Evolutionary conservation across 2,329 filamentous ascomycete genomes (phyloP), one percentile per base, ranked within the genome.

Genomic region (Penicillium digitatum): DNA sequence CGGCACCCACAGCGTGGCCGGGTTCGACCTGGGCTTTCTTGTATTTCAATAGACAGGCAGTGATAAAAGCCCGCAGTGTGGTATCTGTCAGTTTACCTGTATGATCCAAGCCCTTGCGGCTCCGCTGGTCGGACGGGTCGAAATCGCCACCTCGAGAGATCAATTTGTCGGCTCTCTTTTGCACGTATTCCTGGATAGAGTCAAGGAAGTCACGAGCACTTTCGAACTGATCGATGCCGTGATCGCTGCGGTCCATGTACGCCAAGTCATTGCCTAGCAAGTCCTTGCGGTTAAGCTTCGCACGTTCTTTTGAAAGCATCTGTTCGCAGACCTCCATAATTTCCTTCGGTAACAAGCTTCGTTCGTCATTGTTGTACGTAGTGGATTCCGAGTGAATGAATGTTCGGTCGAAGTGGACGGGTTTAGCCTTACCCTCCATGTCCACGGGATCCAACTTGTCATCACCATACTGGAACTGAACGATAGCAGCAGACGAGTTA

Each of bases 391-490:
- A 79, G 69, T 97, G 93, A 18, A 85, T 90, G 80, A 90, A 97
- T 0, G 93, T 96, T 44, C 93, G 86, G 49, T 89, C 85, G 68
- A 97, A 96, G 68, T 96, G 84, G 48, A 99, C 94, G 5, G 94
- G 94, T 65, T 89, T 90, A 8, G 90, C 93, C 59, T 88, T 87
- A 40, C 91, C 94, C 73, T 99, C 94, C 93, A 99, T 99, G 69
- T 97, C 92, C 20, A 96, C 88, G 1, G 94, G 94, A 71, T 99
- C 94, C 31, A 99, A 80, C 60, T 93, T 92, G 68, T 99, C 94
- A 31, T 94, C 94, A 71, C 94, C 94, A 66, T 95, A 99, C 69
- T 96, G 91, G 76, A 99, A 97, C 70, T 99, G 94, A 2, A 99
- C 91, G 57, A 99, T 88, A 31, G 86, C 87, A 8, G 89, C 89